A percentile compares a stretch with the other conserved stretches of the same genome.
Evolutionary conservation across 139 green algal genomes (phyloP).

Genomic region (Chlamydomonas urium): DNA sequence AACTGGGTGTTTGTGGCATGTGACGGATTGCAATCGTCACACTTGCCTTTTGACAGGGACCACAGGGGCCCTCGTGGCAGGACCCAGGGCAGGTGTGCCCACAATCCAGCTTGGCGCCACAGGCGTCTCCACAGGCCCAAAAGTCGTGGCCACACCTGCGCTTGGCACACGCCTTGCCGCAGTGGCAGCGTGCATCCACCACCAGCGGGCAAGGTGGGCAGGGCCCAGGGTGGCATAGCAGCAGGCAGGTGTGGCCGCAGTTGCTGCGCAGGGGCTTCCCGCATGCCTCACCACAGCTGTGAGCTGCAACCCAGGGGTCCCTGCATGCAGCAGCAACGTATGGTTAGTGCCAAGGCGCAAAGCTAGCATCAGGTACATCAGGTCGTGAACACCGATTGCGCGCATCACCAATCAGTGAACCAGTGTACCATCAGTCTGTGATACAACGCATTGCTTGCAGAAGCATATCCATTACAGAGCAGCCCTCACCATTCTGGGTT

Average conservation of each 20-base stretch:
- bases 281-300: slow-evolving; percentile 69
- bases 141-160: slow-evolving; percentile 56
- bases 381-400: not conserved
- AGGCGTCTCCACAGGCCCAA: slow-evolving; percentile 51
- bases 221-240: slow-evolving; percentile 79
- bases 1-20: not conserved
- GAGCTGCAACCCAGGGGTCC: slow-evolving; percentile 61
- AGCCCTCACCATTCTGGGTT: slow-evolving; percentile 31
- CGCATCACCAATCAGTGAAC: not conserved
- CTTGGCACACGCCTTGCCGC: slow-evolving; percentile 37
- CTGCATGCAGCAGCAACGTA: not conserved
- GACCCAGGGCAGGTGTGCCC: slow-evolving; percentile 33
- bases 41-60: slow-evolving; percentile 25
- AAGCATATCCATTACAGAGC: not conserved
- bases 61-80: slow-evolving; percentile 58
- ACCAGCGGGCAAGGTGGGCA: slow-evolving; percentile 72
- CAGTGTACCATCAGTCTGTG: not conserved
- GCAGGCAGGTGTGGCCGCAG: slow-evolving; percentile 66
- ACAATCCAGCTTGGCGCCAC: slow-evolving; percentile 24
- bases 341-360: not conserved
- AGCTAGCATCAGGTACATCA: not conserved
- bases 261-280: slow-evolving; percentile 26
- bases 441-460: not conserved
- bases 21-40: not conserved
- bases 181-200: slow-evolving; percentile 60